These are phyloP conservation scores for Alternaria incomplexa DNA, from an alignment of 2,329 filamentous ascomycete species.

Conservation along the genomic window DNA sequence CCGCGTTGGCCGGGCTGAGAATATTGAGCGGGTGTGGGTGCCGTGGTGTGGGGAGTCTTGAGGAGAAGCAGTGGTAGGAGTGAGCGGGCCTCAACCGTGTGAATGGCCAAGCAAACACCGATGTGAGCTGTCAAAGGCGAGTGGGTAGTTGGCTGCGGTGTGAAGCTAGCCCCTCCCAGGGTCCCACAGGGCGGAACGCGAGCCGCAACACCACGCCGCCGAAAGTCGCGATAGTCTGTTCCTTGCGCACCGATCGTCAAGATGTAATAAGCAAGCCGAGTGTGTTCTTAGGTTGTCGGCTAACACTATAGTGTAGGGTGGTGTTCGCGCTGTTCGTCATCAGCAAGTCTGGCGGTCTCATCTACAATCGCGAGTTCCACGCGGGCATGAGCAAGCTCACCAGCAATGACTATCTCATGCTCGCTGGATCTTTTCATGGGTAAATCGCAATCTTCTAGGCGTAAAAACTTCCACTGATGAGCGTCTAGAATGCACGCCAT, in stretches of 20 bases:
- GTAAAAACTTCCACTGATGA: not conserved
- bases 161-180: not conserved
- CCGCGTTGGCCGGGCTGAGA: not conserved
- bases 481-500: constrained; percentile 66
- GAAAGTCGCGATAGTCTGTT: constrained; percentile 4
- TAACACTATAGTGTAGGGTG: constrained; percentile 66
- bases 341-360: constrained; percentile 95
- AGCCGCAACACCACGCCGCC: constrained; percentile 12
- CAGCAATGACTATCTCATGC: constrained; percentile 95
- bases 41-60: not conserved
- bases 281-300: not conserved
- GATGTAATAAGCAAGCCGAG: constrained; percentile 17
- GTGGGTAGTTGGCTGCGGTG: constrained; percentile 3
- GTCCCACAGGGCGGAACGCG: not conserved
- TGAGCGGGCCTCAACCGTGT: not conserved
- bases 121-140: constrained; percentile 9
- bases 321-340: constrained; percentile 96
- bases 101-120: constrained; percentile 3
- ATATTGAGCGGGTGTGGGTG: not conserved
- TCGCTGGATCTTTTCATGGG: constrained; percentile 98
- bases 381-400: constrained; percentile 85
- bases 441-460: constrained; percentile 46
- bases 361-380: constrained; percentile 95
- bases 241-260: not conserved
- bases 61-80: not conserved